A percentile compares a stretch with the other conserved stretches of the same genome.
Evolutionary conservation across 148 eudicot genomes (phyloP).

Genomic region (Euryodendron excelsum): DNA sequence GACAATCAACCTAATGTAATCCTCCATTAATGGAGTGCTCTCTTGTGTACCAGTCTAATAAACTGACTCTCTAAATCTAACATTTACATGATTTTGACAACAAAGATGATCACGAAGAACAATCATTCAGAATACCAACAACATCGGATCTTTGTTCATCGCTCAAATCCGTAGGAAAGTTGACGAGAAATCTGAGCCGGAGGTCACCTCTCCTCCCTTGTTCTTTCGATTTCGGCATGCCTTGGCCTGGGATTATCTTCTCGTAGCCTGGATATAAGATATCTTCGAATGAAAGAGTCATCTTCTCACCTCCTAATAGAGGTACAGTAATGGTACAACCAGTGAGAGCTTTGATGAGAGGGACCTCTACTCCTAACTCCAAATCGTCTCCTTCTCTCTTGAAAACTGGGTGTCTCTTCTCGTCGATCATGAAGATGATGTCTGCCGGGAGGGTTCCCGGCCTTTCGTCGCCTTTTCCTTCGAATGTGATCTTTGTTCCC

Average conservation of each 20-base stretch:
- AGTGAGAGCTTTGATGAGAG: slow-evolving; percentile 63
- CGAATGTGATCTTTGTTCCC: slow-evolving; percentile 72
- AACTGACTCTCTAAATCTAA: neutral
- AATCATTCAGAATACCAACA: slow-evolving; percentile 38
- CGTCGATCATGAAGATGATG: slow-evolving; percentile 53
- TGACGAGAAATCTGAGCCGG: slow-evolving; percentile 52
- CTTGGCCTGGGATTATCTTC: slow-evolving; percentile 59
- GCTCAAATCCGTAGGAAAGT: slow-evolving; percentile 48
- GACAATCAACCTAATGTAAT: too few species aligned
- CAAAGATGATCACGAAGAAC: slow-evolving; percentile 25
- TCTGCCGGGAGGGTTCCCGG: slow-evolving; percentile 66
- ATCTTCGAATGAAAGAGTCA: slow-evolving; percentile 48
- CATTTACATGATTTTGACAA: neutral
- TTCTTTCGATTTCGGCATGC: slow-evolving; percentile 59
- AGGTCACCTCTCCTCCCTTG: slow-evolving; percentile 55
- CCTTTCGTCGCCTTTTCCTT: slow-evolving; percentile 77
- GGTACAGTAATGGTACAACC: slow-evolving; percentile 69
- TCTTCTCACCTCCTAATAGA: slow-evolving; percentile 60
- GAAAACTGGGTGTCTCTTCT: slow-evolving; percentile 56
- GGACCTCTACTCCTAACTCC: slow-evolving; percentile 68
- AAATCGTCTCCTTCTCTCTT: slow-evolving; percentile 62
- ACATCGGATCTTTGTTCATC: slow-evolving; percentile 45
- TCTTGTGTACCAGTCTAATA: neutral
- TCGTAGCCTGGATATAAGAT: slow-evolving; percentile 64
- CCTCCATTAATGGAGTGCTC: too few species aligned